phyloP scores from a whole-genome alignment of 352 stramenopile species.

The Pelagophyceae sp. region DNA sequence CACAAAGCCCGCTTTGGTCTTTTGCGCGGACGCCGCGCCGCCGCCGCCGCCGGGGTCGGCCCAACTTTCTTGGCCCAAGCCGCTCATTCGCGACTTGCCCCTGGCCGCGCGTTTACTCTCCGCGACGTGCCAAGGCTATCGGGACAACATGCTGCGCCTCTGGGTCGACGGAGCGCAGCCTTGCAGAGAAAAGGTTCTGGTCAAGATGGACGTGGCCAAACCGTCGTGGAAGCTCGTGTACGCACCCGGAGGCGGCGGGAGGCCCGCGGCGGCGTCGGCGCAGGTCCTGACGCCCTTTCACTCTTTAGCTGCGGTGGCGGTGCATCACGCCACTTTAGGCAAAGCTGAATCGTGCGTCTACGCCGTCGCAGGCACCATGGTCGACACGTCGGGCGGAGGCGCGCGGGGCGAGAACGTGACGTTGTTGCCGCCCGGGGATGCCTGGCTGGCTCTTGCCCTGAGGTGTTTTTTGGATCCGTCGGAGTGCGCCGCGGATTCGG shows the following conservation, averaged over 20 bases:
- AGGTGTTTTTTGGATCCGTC: not conserved
- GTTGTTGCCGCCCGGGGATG: not conserved
- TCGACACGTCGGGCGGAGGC: conserved; percentile 7
- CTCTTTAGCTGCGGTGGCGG: not conserved
- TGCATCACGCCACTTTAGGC: not conserved
- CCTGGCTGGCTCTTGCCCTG: not conserved
- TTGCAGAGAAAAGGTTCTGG: too few relatives aligned
- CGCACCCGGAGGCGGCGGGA: not conserved
- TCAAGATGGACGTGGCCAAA: conserved; percentile 16
- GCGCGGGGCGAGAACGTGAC: not conserved
- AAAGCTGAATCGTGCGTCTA: too few relatives aligned
- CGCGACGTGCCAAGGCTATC: not conserved
- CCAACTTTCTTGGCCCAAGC: not conserved
- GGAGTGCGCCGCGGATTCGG: not conserved
- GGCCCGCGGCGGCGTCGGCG: not conserved
- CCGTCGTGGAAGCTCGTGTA: conserved; percentile 1
- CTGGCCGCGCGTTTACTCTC: not conserved
- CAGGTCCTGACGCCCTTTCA: conserved; percentile 13
- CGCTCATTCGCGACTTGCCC: not conserved
- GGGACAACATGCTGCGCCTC: not conserved
- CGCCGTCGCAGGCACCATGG: conserved; percentile 5
- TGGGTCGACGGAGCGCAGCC: not conserved
- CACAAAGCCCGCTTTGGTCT: not conserved
- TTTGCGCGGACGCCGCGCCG: not conserved
- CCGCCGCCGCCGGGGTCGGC: not conserved